These are phyloP conservation scores for Tetracladium marchalianum DNA, from an alignment of 495 filamentous ascomycete species.

Conservation along the genomic window DNA sequence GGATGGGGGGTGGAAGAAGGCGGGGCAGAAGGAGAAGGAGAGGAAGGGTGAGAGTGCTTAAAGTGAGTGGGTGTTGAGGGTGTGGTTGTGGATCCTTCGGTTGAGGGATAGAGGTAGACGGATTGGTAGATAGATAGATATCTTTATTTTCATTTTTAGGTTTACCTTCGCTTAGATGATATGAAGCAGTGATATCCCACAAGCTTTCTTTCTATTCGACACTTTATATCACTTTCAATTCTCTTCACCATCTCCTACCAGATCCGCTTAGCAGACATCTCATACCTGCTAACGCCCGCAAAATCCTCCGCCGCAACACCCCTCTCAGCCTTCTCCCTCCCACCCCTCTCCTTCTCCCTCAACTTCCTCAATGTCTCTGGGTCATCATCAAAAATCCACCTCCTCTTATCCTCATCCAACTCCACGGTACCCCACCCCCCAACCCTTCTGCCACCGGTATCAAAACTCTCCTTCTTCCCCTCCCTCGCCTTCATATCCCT, in stretches of 20 bases:
- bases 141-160: background rate
- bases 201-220: too few relatives aligned
- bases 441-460: slow-evolving; percentile 60
- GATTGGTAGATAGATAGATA: too few relatives aligned
- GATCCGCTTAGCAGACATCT: slow-evolving; percentile 90
- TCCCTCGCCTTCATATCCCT: slow-evolving; percentile 69
- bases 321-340: slow-evolving; percentile 46
- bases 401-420: slow-evolving; percentile 75
- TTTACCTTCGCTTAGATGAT: background rate
- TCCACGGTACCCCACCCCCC: slow-evolving; percentile 81
- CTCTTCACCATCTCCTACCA: slow-evolving; percentile 56
- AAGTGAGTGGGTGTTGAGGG: too few relatives aligned
- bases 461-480: slow-evolving; percentile 48
- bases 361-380: slow-evolving; percentile 54
- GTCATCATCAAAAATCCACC: slow-evolving; percentile 84
- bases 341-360: slow-evolving; percentile 55
- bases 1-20: slow-evolving; percentile 8
- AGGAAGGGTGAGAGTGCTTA: background rate
- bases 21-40: slow-evolving; percentile 2
- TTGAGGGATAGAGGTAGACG: too few relatives aligned
- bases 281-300: slow-evolving; percentile 69
- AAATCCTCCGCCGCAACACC: slow-evolving; percentile 44
- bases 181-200: background rate
- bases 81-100: too few relatives aligned
- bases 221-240: background rate